Evolutionary conservation across 306 rosid species (phyloP).

Genomic region (Pueraria montana): DNA sequence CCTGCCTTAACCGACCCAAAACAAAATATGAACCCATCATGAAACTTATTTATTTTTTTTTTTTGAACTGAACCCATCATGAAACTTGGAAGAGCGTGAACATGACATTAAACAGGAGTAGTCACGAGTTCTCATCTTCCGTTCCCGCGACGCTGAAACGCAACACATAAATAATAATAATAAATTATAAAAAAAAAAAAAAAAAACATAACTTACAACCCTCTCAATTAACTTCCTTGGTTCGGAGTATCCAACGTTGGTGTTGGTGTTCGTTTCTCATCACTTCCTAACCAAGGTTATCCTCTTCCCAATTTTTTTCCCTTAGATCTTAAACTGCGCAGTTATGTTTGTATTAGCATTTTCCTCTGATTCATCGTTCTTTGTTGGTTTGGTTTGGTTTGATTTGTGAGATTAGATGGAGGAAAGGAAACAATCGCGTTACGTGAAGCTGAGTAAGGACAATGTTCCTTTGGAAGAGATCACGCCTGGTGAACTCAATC

Average conservation of each 20-base stretch:
- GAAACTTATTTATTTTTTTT: too few species aligned
- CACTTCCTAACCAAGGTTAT: neutral
- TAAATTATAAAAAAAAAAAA: too few species aligned
- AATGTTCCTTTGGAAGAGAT: conserved; percentile 66
- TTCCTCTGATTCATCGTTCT: conserved; percentile 8
- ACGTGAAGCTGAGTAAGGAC: conserved; percentile 66
- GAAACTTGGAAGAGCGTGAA: neutral
- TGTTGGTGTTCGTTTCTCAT: neutral
- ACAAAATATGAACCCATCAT: too few species aligned
- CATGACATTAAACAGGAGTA: too few species aligned
- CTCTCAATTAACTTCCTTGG: neutral
- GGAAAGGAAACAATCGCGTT: conserved; percentile 66
- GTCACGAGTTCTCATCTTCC: neutral
- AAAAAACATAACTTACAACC: neutral
- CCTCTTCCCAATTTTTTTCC: neutral
- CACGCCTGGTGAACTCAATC: conserved; percentile 77
- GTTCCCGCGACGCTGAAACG: neutral
- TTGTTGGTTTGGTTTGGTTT: conserved; percentile 21
- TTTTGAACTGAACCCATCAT: too few species aligned
- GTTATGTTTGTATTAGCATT: neutral
- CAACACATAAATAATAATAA: neutral
- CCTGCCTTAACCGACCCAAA: too few species aligned
- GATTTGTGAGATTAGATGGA: conserved; percentile 70
- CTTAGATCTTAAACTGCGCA: conserved; percentile 21
- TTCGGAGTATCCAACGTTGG: neutral